A percentile compares a stretch with the other conserved stretches of the same genome.
Conservation (phyloP, 805 yeast species). For the Kurtzmaniella fragi region DNA sequence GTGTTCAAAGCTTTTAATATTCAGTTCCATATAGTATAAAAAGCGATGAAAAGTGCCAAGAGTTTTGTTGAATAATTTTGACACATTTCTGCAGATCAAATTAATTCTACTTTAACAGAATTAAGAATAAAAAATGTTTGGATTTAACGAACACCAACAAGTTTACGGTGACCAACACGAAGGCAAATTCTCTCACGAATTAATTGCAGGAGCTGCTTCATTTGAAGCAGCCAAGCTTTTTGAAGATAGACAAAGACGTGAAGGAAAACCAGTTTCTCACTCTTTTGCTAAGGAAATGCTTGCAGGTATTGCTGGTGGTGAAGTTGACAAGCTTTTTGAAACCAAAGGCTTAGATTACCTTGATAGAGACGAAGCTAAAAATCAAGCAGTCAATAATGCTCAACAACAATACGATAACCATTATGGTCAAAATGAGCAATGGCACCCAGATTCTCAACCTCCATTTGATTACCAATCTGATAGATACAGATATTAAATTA, state of each 20-base stretch:
- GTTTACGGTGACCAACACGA: conserved; percentile 27
- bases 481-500: conserved; percentile 16
- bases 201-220: conserved; percentile 29
- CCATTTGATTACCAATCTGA: conserved; percentile 22
- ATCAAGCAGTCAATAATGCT: conserved; percentile 13
- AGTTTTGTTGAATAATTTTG: too few species aligned
- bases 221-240: conserved; percentile 26
- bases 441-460: conserved; percentile 22
- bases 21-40: too few species aligned
- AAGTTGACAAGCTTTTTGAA: conserved; percentile 29
- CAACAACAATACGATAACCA: conserved; percentile 18
- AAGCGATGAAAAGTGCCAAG: too few species aligned
- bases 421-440: conserved; percentile 20
- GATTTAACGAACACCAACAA: conserved; percentile 18
- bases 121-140: too few species aligned
- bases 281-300: conserved; percentile 24
- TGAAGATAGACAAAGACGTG: conserved; percentile 27
- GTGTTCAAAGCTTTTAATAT: too few species aligned
- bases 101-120: too few species aligned
- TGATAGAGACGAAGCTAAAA: conserved; percentile 20
- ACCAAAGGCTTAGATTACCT: conserved; percentile 29
- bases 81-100: too few species aligned
- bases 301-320: conserved; percentile 27
- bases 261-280: conserved; percentile 28
- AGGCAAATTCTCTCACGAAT: conserved; percentile 26